Percentiles rank a stretch among this genome's conserved stretches.
Conservation (phyloP, 371 early-diverging fungal genomes). For the Rhizomucor miehei region DNA sequence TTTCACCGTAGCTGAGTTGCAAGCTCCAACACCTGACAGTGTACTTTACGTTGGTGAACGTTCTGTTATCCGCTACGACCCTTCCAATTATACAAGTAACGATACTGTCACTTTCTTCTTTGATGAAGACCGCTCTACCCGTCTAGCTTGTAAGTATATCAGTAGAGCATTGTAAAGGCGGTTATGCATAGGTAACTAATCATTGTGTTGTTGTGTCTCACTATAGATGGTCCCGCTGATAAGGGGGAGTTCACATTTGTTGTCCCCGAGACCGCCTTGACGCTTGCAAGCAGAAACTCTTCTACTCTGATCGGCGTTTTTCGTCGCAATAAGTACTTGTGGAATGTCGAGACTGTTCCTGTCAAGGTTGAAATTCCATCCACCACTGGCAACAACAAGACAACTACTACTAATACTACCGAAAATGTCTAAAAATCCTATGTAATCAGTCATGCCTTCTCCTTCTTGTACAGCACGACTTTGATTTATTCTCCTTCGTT, state of each 20-base stretch:
- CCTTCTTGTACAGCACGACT: too few species aligned
- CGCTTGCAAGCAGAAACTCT: conserved; percentile 6
- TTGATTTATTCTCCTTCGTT: too few species aligned
- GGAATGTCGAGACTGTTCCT: conserved; percentile 8
- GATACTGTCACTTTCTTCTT: conserved; percentile 22
- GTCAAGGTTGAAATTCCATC: conserved; percentile 12
- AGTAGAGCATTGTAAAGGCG: too few species aligned
- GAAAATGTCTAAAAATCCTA: neutral
- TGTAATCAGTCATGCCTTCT: too few species aligned
- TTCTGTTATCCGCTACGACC: conserved; percentile 7
- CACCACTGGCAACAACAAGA: conserved; percentile 1
- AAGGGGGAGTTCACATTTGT: conserved; percentile 17
- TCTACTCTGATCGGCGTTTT: conserved; percentile 15
- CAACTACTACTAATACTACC: neutral
- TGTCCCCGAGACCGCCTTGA: conserved; percentile 13
- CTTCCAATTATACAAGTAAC: conserved; percentile 8
- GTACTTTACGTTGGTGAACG: conserved; percentile 13
- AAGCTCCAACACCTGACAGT: conserved; percentile 1
- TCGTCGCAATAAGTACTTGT: conserved; percentile 11
- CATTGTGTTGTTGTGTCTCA: neutral
- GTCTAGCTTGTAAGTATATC: conserved; percentile 13
- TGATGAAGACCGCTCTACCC: conserved; percentile 18
- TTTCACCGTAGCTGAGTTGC: neutral
- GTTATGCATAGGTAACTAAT: neutral
- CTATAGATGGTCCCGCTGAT: conserved; percentile 14